Evolutionary conservation across 2,329 filamentous ascomycete species (phyloP), one percentile per base, ranked within the genome.

Genomic region (Scedosporium boydii): DNA sequence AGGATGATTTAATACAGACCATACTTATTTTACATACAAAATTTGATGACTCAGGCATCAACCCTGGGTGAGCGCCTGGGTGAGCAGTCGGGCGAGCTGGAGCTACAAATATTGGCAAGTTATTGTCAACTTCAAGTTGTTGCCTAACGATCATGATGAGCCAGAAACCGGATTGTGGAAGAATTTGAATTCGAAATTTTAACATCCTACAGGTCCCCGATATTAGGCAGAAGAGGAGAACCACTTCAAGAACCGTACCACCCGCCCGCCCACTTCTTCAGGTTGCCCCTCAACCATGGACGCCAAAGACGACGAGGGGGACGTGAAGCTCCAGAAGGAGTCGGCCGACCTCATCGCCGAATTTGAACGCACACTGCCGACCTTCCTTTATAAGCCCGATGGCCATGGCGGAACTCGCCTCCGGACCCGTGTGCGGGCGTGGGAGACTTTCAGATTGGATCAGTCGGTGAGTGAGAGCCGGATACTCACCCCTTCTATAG

Each of bases 311-410:
- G 77, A 81, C 34, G 86, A 88, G 59, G 71, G 78, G 62, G 86
- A 88, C 67, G 76, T 87, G 62, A 82, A 85, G 71, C 79, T 88
- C 62, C 84, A 87, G 66, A 84, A 82, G 68, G 76, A 81, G 62
- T 86, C 86, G 2, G 75, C 74, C 7, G 83, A 87, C 63, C 77
- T 88, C 63, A 77, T 66, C 18, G 74, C 74, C 59, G 83, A 87
- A 66, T 81, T 88, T 67, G 79, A 84, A 70, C 73, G 73, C 61
- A 80, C 80, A 4, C 72, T 88, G 3, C 72, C 67, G 1, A 75
- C 76, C 1, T 82, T 86, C 64, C 74, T 87, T 4, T 78, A 79
- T 66, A 84, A 82, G 65, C 74, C 76, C 1, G 78, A 82, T 65
- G 77, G 75, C 58, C 73, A 77, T 62, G 77, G 77, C 23, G 70